Evolutionary conservation across 108 stramenopile genomes (phyloP).

Genomic region (Chaetoceros muelleri): DNA sequence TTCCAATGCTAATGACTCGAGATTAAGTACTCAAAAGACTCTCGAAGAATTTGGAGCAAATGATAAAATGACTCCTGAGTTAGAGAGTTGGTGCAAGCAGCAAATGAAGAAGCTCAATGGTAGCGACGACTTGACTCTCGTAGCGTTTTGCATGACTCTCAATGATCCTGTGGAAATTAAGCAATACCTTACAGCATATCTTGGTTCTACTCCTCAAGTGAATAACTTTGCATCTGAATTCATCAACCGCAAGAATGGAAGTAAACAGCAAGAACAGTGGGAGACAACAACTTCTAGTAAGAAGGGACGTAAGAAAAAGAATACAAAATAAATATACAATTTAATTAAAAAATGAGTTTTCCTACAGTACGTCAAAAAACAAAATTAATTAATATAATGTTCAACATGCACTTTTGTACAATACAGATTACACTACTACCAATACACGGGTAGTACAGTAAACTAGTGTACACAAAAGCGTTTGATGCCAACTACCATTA

Average conservation of each 20-base stretch:
- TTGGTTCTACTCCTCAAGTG: slow-evolving; percentile 86
- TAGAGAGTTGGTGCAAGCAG: slow-evolving; percentile 86
- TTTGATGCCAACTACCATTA: no score
- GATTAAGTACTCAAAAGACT: slow-evolving; percentile 12
- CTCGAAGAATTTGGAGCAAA: slow-evolving; percentile 73
- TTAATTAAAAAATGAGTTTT: no score
- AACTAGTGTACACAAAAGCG: no score
- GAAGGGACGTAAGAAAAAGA: slow-evolving; percentile 69
- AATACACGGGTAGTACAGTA: no score
- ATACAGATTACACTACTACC: no score
- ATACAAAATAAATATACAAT: background rate
- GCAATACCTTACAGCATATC: slow-evolving; percentile 89
- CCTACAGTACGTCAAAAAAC: no score
- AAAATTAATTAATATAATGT: no score
- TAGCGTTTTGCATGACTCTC: slow-evolving; percentile 91
- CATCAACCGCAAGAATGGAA: slow-evolving; percentile 69
- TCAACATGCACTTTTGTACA: no score
- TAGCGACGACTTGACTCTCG: slow-evolving; percentile 86
- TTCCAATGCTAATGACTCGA: slow-evolving; percentile 8
- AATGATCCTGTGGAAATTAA: slow-evolving; percentile 84
- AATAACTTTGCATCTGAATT: slow-evolving; percentile 92
- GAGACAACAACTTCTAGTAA: slow-evolving; percentile 50
- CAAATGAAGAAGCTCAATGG: slow-evolving; percentile 86
- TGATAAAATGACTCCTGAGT: slow-evolving; percentile 55
- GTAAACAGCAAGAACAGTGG: slow-evolving; percentile 75